These are phyloP conservation scores for Spencermartinsiella europaea DNA, from an alignment of 805 yeast genomes.

Conservation along the genomic window DNA sequence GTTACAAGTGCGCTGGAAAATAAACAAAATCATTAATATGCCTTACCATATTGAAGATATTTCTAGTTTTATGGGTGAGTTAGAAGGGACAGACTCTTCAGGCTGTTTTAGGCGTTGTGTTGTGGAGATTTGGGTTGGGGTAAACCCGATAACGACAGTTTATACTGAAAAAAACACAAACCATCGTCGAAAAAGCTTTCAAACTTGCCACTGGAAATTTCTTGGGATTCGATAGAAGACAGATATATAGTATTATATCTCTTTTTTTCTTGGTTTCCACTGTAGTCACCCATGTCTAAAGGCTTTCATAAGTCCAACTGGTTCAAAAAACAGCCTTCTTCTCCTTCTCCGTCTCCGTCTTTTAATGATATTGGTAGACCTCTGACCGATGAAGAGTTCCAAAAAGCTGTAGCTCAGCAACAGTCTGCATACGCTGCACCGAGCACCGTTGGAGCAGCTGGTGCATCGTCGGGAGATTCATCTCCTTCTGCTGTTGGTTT, in stretches of 20 bases:
- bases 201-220: too few species aligned
- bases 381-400: conserved; percentile 15
- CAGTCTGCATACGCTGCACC: conserved; percentile 17
- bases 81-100: neutral
- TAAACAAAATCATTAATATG: neutral
- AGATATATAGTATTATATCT: too few species aligned
- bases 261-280: neutral
- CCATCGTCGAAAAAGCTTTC: too few species aligned
- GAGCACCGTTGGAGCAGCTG: neutral
- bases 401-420: conserved; percentile 18
- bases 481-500: neutral
- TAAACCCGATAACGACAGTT: too few species aligned
- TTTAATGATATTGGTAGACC: conserved; percentile 1
- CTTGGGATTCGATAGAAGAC: too few species aligned
- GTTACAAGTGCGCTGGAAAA: neutral
- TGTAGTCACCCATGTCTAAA: neutral
- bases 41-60: neutral
- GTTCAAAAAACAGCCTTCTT: neutral
- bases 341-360: neutral
- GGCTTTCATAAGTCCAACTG: neutral
- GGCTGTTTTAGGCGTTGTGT: too few species aligned
- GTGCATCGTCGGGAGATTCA: neutral
- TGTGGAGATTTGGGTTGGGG: too few species aligned
- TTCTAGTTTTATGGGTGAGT: neutral
- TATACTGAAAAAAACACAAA: too few species aligned